Evolutionary conservation across 768 basidiomycete species (phyloP), one percentile per base, ranked within the genome.

Genomic region (Rhodotorula paludigena): DNA sequence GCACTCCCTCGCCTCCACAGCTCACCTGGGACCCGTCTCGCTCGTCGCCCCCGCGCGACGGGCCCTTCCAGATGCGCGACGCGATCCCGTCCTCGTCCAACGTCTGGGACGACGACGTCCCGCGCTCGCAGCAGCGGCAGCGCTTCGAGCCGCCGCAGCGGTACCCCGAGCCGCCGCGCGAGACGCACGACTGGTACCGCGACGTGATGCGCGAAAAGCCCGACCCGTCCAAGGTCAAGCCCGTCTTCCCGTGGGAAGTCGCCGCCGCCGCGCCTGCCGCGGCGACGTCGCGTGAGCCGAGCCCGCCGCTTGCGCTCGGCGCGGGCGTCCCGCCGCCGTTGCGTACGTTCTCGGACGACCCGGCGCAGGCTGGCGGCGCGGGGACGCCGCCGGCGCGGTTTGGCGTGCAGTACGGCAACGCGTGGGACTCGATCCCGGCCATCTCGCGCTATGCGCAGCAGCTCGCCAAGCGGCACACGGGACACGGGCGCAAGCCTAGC

Each of bases 171-270:
- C 87, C 90, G 30, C 85, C 86, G 54, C 79, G 83, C 35, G 79
- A 87, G 49, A 81, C 87, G n/a, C 84, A 89, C 75, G 89, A 93
- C 79, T 78, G 80, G 70, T 77, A 77, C 62, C 71, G 76, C 23
- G 77, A 73, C n/a, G 71, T 77, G 5, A 74, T 76, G 57, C 57
- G 65, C 15, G 83, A 83, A 11, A 83, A 81, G 71, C 90, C 92
- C 7, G 89, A 92, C 76, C 83, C 81, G 35, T 79, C 79, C 33
- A 89, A 89, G 74, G 84, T 93, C 30, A 87, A 86, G 67, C 80
- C 83, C 41, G 81, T 96, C 41, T 98, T 99, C 78, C 92, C 94
- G n/a, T 99, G 94, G 94, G 94, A 99, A n/a, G n/a, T n/a, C n/a
- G n/a, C n/a, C n/a, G n/a, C n/a, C n/a, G n/a, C n/a, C n/a, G n/a